phyloP scores from a whole-genome alignment of 2,329 filamentous ascomycete species.

The Stagonosporopsis cucurbitacearum region DNA sequence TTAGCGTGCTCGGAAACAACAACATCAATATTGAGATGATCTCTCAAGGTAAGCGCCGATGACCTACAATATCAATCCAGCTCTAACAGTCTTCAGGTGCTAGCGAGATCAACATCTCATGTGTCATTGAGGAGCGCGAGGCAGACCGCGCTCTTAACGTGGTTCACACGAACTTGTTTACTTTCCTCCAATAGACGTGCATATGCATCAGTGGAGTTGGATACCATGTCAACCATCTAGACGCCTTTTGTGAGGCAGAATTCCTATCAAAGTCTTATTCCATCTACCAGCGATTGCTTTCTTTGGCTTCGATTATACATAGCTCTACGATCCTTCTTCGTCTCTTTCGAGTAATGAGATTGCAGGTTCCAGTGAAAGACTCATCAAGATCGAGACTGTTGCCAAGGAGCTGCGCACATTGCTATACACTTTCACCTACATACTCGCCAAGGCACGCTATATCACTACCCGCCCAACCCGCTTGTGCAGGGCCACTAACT shows the following conservation, averaged over 20 bases:
- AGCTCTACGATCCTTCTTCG: background rate
- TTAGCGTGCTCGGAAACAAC: constrained; percentile 89
- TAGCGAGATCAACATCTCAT: constrained; percentile 99
- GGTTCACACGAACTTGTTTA: constrained; percentile 95
- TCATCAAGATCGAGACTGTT: background rate
- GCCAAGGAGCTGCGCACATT: background rate
- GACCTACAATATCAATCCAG: background rate
- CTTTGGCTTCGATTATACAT: background rate
- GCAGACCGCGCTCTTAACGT: constrained; percentile 94
- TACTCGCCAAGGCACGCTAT: background rate
- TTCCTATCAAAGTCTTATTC: constrained; percentile 1
- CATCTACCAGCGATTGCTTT: background rate
- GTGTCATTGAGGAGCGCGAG: constrained; percentile 90
- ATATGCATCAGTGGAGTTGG: constrained; percentile 36
- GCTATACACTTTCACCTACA: constrained; percentile 5
- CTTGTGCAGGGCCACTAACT: background rate
- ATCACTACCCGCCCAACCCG: background rate
- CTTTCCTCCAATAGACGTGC: constrained; percentile 75
- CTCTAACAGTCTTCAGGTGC: constrained; percentile 67
- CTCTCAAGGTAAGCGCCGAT: constrained; percentile 76
- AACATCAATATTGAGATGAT: constrained; percentile 99
- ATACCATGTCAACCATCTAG: constrained; percentile 28
- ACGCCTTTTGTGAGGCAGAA: constrained; percentile 1
- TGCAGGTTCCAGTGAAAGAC: background rate
- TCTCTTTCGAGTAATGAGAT: background rate